Evolutionary conservation across 192 early-diverging fungal genomes (phyloP).

Genomic region (Podila minutissima): DNA sequence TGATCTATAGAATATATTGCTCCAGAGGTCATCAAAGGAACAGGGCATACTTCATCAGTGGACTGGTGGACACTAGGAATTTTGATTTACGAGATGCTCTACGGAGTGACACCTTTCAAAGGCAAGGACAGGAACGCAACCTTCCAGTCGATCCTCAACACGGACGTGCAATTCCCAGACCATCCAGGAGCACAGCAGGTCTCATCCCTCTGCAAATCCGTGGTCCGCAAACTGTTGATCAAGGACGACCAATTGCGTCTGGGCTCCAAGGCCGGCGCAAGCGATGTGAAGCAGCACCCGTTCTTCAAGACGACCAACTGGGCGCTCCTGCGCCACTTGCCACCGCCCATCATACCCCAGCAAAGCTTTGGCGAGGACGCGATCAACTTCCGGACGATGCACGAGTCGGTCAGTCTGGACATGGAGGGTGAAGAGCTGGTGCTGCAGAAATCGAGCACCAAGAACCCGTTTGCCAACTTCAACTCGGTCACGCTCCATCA

Average conservation of each 20-base stretch:
- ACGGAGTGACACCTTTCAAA: slow-evolving; percentile 97
- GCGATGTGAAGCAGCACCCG: slow-evolving; percentile 91
- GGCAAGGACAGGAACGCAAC: slow-evolving; percentile 88
- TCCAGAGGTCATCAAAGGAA: slow-evolving; percentile 96
- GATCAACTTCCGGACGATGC: slow-evolving; percentile 72
- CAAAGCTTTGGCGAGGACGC: slow-evolving; percentile 70
- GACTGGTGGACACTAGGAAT: slow-evolving; percentile 99
- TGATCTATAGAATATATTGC: slow-evolving; percentile 90
- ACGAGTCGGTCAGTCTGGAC: slow-evolving; percentile 73
- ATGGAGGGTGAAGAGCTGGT: slow-evolving; percentile 66
- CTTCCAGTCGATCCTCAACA: slow-evolving; percentile 87
- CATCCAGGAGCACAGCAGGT: slow-evolving; percentile 22
- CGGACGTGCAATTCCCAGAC: slow-evolving; percentile 80
- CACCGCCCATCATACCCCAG: slow-evolving; percentile 86
- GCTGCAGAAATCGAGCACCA: slow-evolving; percentile 21
- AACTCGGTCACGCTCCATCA: slow-evolving; percentile 64
- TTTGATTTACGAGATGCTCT: slow-evolving; percentile 98
- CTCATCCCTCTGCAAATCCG: slow-evolving; percentile 65
- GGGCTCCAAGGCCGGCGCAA: slow-evolving; percentile 88
- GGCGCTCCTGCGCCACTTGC: slow-evolving; percentile 87
- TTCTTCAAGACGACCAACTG: slow-evolving; percentile 94
- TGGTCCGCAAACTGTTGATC: slow-evolving; percentile 86
- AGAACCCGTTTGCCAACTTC: slow-evolving; percentile 71
- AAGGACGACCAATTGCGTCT: slow-evolving; percentile 93
- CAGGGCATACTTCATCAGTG: slow-evolving; percentile 92